Evolutionary conservation across 768 basidiomycete species (phyloP).

Genomic region (Nidularia sp.): DNA sequence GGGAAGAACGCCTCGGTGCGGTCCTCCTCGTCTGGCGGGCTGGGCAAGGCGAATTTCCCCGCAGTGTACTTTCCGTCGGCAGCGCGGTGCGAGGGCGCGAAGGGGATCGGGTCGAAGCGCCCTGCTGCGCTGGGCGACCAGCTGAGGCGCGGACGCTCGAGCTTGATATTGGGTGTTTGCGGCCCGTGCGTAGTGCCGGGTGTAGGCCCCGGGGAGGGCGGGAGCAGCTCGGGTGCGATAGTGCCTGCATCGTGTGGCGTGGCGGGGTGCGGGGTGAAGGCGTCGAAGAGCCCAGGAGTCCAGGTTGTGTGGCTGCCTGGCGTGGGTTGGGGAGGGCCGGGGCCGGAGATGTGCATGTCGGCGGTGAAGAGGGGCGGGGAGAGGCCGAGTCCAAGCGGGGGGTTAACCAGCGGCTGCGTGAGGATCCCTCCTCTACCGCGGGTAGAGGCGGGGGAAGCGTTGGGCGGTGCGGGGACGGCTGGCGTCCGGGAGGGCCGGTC

Average conservation of each 20-base stretch:
- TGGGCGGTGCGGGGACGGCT: background rate
- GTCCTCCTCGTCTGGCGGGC: conserved; percentile 52
- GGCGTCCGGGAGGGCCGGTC: conserved; percentile 45
- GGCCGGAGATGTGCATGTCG: conserved; percentile 15
- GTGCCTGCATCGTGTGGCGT: conserved; percentile 15
- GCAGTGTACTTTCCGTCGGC: conserved; percentile 71
- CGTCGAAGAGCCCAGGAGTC: conserved; percentile 20
- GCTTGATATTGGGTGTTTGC: conserved; percentile 49
- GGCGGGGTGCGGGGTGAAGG: conserved; percentile 21
- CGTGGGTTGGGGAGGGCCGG: conserved; percentile 5
- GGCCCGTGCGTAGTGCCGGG: conserved; percentile 43
- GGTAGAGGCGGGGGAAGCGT: background rate
- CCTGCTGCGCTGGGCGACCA: conserved; percentile 14
- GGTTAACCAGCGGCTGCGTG: background rate
- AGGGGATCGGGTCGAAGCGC: conserved; percentile 72
- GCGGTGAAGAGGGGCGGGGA: conserved; percentile 15
- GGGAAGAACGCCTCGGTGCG: conserved; percentile 19
- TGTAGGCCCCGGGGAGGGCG: conserved; percentile 49
- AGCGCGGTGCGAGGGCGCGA: conserved; percentile 55
- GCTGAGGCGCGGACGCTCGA: conserved; percentile 25
- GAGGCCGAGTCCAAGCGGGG: background rate
- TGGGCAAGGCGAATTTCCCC: conserved; percentile 72
- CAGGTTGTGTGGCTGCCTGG: conserved; percentile 9
- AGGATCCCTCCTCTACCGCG: background rate
- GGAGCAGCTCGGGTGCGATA: conserved; percentile 35